Evolutionary conservation across 1,284 basidiomycete species (phyloP).

Genomic region (Pascua sp.): DNA sequence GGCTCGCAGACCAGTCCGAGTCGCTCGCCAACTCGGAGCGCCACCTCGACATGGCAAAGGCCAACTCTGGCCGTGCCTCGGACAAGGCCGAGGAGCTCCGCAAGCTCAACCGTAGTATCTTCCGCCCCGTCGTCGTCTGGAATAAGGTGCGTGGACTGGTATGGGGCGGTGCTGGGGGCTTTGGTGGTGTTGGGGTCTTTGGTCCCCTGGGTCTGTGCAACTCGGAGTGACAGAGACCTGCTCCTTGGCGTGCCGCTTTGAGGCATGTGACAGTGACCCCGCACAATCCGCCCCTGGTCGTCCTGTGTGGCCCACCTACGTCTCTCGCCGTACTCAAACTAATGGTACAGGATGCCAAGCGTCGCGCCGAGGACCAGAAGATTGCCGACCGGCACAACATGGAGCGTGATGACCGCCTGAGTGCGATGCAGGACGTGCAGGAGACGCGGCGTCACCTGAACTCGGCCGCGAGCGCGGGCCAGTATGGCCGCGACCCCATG

Average conservation of each 20-base stretch:
- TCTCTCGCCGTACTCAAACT: neutral
- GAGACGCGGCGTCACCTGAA: slow-evolving; percentile 84
- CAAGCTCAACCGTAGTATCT: slow-evolving; percentile 74
- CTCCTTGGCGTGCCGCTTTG: too few species aligned
- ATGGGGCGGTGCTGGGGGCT: neutral
- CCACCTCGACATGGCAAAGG: slow-evolving; percentile 89
- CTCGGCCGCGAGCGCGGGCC: slow-evolving; percentile 53
- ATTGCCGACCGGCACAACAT: slow-evolving; percentile 83
- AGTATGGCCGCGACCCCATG: neutral
- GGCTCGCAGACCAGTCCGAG: slow-evolving; percentile 86
- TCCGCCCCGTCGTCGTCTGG: slow-evolving; percentile 83
- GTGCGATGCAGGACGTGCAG: slow-evolving; percentile 76
- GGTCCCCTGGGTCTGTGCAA: too few species aligned
- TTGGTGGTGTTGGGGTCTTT: too few species aligned
- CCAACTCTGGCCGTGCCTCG: slow-evolving; percentile 79
- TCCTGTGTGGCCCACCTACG: too few species aligned
- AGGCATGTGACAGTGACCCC: too few species aligned
- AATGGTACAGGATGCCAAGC: slow-evolving; percentile 65
- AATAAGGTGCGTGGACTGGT: slow-evolving; percentile 60
- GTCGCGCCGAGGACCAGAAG: slow-evolving; percentile 84
- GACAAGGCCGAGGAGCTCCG: slow-evolving; percentile 94
- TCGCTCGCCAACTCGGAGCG: slow-evolving; percentile 89
- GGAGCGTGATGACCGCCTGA: slow-evolving; percentile 79
- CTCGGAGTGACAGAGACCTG: too few species aligned
- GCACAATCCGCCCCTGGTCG: too few species aligned